phyloP scores from a whole-genome alignment of 179 eudicot species.

The Kewa caespitosa region DNA sequence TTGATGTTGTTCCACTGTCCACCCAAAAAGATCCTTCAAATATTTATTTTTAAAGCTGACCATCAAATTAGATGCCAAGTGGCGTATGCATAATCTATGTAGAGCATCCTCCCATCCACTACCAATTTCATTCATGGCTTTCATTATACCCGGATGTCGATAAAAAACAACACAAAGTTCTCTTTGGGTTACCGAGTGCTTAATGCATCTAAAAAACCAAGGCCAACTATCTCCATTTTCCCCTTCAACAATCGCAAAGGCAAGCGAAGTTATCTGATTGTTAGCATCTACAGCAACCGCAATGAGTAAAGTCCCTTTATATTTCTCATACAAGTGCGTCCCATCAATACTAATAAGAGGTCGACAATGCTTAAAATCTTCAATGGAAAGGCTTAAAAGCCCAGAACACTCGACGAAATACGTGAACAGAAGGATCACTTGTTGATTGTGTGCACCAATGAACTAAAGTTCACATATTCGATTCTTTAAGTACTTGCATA shows the following conservation, averaged over 20 bases:
- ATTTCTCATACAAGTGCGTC: constrained; percentile 22
- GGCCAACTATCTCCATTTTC: constrained; percentile 22
- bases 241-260: constrained; percentile 23
- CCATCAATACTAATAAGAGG: constrained; percentile 25
- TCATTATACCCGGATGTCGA: constrained; percentile 2
- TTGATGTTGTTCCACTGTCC: not conserved
- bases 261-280: constrained; percentile 15
- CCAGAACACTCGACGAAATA: constrained; percentile 20
- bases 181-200: not conserved
- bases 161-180: not conserved
- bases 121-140: not conserved
- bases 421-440: not conserved
- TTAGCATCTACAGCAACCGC: constrained; percentile 23
- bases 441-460: not conserved
- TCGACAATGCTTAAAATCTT: constrained; percentile 9
- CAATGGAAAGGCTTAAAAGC: constrained; percentile 23
- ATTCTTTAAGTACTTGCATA: not conserved
- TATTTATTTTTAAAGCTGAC: not conserved
- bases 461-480: not conserved
- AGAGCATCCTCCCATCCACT: not conserved
- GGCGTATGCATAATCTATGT: not conserved
- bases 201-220: constrained; percentile 20
- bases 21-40: not conserved
- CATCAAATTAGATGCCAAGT: not conserved
- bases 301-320: constrained; percentile 14